Evolutionary conservation across 306 rosid species (phyloP), one percentile per base, ranked within the genome.

Genomic region (Castanea mollissima): DNA sequence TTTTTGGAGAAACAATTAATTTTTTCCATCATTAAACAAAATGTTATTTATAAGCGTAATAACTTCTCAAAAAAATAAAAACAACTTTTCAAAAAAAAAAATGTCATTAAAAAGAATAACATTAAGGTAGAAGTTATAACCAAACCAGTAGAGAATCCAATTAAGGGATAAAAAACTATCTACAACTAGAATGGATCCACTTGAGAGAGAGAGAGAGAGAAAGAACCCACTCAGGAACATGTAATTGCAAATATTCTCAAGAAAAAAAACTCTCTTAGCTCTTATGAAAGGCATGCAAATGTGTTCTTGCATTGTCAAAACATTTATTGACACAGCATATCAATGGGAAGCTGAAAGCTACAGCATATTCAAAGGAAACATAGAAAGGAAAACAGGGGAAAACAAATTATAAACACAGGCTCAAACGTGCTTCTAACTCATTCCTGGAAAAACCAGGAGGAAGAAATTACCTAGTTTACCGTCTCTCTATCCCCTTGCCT

Each of bases 401-500:
- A 86, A 71, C 41, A 81, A 91, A 87, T 85, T 91, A 90, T 90
- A 63, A 82, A 92, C 86, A 87, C 89, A 85, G 80, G 78, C 86
- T 74, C 80, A 57, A 64, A 78, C 83, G 80, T 55, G 80, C 87
- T 86, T 85, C 90, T 81, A 81, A 85, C 85, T 83, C 78, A 82
- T 83, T 74, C 87, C 76, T 74, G 81, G 80, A 78, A 81, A 79
- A 81, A 80, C 32, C 76, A 75, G 83, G 81, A 76, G 59, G 68
- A 69, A 85, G 49, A 83, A 83, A 83, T 73, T 68, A 78, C 85
- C 84, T 77, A 85, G 78, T 84, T 91, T 84, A 74, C 85, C 91
- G 81, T 80, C 91, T 81, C 92, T 79, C 86, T 78, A 80, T 82
- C 83, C 87, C 93, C 90, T 90, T 77, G 87, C 88, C 94, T 89